Percentiles rank a stretch among this genome's conserved stretches.
phyloP scores from a whole-genome alignment of 257 asterid genomes.

The Coffea canephora region DNA sequence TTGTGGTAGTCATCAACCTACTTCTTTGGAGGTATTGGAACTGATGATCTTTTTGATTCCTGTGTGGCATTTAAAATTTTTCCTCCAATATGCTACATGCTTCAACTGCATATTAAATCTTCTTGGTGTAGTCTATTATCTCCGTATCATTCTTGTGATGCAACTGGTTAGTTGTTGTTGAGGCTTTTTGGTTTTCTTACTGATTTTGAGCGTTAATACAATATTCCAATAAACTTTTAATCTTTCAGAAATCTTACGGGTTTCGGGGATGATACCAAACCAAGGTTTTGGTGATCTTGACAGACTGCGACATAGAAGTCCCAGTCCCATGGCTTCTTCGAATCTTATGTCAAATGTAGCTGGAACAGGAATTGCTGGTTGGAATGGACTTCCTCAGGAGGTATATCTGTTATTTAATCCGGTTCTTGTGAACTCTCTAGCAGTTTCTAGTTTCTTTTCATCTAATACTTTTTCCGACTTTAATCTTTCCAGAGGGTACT shows the following conservation, averaged over 20 bases:
- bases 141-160: background rate
- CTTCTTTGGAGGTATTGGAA: background rate
- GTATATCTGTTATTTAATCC: conserved; percentile 25
- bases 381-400: conserved; percentile 88
- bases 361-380: conserved; percentile 63
- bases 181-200: background rate
- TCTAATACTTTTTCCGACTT: background rate
- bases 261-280: conserved; percentile 76
- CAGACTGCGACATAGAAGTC: conserved; percentile 85
- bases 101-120: background rate
- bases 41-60: background rate
- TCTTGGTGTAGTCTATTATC: background rate
- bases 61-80: background rate
- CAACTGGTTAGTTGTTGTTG: background rate
- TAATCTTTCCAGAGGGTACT: background rate
- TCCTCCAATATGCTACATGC: background rate
- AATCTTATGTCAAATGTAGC: conserved; percentile 63
- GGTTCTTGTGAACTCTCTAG: background rate
- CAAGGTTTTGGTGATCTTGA: conserved; percentile 81
- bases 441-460: too few species aligned
- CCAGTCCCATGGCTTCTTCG: conserved; percentile 95
- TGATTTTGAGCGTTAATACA: background rate
- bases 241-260: conserved; percentile 61
- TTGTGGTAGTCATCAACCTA: background rate
- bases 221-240: background rate